Conservation (phyloP, 345 rosid species). For the Salix koriyanagi region DNA sequence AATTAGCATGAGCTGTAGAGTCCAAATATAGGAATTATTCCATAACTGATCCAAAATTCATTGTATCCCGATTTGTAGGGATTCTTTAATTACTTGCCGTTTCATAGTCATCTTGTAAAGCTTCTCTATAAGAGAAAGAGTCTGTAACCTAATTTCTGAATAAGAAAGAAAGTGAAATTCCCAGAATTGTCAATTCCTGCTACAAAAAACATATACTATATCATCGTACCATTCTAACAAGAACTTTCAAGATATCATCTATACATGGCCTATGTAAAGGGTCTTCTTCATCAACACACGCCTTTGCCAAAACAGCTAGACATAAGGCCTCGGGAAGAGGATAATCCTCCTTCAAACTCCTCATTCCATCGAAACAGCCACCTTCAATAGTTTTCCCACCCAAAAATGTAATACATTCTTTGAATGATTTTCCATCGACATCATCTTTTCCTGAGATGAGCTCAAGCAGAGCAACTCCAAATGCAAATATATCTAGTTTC, state of each 20-base stretch:
- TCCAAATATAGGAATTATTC: too few relatives aligned
- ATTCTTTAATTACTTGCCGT: too few relatives aligned
- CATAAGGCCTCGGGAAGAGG: constrained; percentile 52
- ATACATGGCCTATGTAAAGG: constrained; percentile 52
- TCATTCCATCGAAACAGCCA: constrained; percentile 50
- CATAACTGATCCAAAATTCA: too few relatives aligned
- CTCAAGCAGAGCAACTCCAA: constrained; percentile 52
- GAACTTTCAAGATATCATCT: constrained; percentile 52
- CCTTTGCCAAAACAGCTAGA: constrained; percentile 53
- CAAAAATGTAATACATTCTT: constrained; percentile 40
- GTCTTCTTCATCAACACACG: constrained; percentile 52
- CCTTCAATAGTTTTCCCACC: constrained; percentile 41
- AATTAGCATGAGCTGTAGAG: too few relatives aligned
- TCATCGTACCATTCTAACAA: constrained; percentile 40
- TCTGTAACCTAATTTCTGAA: too few relatives aligned
- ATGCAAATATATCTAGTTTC: constrained; percentile 44
- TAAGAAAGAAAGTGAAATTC: too few relatives aligned
- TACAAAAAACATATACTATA: too few relatives aligned
- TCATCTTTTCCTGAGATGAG: constrained; percentile 43
- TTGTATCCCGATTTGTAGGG: too few relatives aligned
- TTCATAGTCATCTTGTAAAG: too few relatives aligned
- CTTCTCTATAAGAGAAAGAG: too few relatives aligned
- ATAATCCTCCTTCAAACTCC: constrained; percentile 36
- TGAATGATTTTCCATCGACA: constrained; percentile 19
- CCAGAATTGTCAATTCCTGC: too few relatives aligned